These are phyloP conservation scores for Lipomyces sp. DNA, from an alignment of 805 yeast species.

Conservation along the genomic window DNA sequence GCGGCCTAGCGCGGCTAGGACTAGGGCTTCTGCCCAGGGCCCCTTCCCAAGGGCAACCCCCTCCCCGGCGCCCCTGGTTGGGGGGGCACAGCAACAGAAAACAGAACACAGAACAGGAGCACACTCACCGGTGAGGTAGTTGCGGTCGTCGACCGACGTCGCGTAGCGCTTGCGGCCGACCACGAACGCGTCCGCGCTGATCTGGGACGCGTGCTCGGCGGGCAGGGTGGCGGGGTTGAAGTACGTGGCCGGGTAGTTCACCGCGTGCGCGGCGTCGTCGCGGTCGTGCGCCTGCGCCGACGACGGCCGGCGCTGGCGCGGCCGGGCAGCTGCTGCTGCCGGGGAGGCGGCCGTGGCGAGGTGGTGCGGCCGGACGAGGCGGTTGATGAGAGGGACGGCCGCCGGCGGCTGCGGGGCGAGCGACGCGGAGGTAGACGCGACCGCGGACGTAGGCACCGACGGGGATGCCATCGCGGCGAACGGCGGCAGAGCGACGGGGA, in stretches of 20 bases:
- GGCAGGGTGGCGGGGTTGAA: slow-evolving; percentile 23
- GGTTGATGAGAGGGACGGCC: no score
- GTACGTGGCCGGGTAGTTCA: slow-evolving; percentile 23
- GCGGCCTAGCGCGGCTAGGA: no score
- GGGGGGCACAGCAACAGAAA: not conserved
- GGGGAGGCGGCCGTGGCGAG: not conserved
- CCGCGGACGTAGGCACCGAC: no score
- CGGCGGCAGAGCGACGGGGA: slow-evolving; percentile 1
- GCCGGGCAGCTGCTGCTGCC: not conserved
- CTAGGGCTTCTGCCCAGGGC: not conserved
- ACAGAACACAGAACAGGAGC: not conserved
- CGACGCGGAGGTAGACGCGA: no score
- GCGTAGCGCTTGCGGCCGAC: slow-evolving; percentile 52
- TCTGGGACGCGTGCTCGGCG: slow-evolving; percentile 26
- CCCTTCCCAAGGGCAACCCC: no score
- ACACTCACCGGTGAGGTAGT: slow-evolving; percentile 28
- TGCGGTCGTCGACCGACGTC: slow-evolving; percentile 67
- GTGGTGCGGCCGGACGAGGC: no score
- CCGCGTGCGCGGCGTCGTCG: slow-evolving; percentile 15
- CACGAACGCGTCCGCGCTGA: slow-evolving; percentile 5
- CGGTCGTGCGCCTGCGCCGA: not conserved
- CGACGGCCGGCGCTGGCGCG: not conserved
- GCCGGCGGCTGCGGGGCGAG: no score
- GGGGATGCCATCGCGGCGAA: no score
- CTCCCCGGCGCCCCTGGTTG: not conserved